Base-by-base conservation (phyloP, 768 basidiomycete genomes). In the Panus rudis region DNA sequence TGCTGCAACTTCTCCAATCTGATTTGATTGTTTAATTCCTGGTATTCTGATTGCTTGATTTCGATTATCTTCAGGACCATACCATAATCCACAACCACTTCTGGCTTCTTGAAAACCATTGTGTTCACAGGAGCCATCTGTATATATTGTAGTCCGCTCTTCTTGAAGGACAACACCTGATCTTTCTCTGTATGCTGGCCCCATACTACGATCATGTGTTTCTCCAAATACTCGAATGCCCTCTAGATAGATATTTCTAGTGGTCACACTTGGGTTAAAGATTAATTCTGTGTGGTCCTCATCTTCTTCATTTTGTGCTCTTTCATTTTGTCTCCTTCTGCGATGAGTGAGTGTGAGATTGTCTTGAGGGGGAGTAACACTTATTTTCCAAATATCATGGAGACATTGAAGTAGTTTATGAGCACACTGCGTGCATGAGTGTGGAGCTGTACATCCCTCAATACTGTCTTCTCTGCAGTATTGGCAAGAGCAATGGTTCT, bases 61-160 rank as follows among this genome's bases (percentile, higher is more conserved):
- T 0, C 39, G 6, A 16, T 12, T 10, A n/a, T 43, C 17, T 4
- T 42, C 5, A 0, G 22, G 22, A 0, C 11, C 20, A 1, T 48
- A 7, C 48, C 49, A 58, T 0, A 53, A 20, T 0, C 53, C 52
- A 0, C 48, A 41, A 0, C 62, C 62, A 0, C 56, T 55, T 5
- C 0, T 14, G 0, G 60, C 58, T 10, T 60, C 23, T 0, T 7
- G 17, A 8, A 46, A 50, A 0, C 58, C 51, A 14, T 62, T 62
- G 0, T 54, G 45, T 0, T 41, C 2, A 43, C 60, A 59, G 0
- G 57, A 55, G 0, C 63, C 56, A 20, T 63, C 61, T 0, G 60
- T 65, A 21, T 60, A 64, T 3, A 49, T 17, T 14, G 2, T 4
- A 1, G 6, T 30, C 7, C 26, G 32, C 49, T 1, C 25, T 37